Percentiles rank a stretch among this genome's conserved stretches.
These are phyloP conservation scores for Lactarius vividus DNA, from an alignment of 768 basidiomycete species.

Conservation along the genomic window DNA sequence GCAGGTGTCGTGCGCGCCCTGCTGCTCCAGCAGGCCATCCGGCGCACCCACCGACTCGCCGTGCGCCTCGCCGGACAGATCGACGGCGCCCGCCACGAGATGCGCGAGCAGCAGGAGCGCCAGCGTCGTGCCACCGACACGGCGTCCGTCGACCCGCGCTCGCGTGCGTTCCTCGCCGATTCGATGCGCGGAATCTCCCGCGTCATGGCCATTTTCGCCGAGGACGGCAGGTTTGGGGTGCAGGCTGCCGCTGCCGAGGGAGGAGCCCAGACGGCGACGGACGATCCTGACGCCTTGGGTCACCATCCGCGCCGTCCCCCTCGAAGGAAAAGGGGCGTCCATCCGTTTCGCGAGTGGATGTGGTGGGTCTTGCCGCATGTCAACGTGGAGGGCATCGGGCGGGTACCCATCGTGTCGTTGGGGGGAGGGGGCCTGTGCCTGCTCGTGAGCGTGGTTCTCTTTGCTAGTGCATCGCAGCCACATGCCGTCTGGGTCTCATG, in stretches of 20 bases:
- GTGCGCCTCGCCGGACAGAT: slow-evolving; percentile 11
- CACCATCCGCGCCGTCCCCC: neutral
- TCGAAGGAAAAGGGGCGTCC: neutral
- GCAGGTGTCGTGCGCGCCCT: slow-evolving; percentile 22
- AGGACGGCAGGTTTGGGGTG: slow-evolving; percentile 14
- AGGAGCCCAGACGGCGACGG: neutral
- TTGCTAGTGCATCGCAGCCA: slow-evolving; percentile 13
- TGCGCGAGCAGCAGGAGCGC: slow-evolving; percentile 6
- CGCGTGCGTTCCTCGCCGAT: neutral
- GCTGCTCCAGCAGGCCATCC: slow-evolving; percentile 16
- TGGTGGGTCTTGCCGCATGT: neutral
- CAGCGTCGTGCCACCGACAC: neutral
- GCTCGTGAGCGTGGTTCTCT: slow-evolving; percentile 15
- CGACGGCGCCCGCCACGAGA: slow-evolving; percentile 18
- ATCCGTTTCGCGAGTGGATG: neutral
- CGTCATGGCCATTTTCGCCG: slow-evolving; percentile 9
- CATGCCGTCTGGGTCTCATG: slow-evolving; percentile 18
- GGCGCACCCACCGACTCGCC: slow-evolving; percentile 16
- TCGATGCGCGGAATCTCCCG: slow-evolving; percentile 10
- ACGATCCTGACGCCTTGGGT: neutral
- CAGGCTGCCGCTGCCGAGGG: neutral
- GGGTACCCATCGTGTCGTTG: slow-evolving; percentile 9
- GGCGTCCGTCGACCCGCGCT: neutral
- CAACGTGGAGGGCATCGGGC: slow-evolving; percentile 15
- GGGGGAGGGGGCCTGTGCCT: slow-evolving; percentile 15